Evolutionary conservation across 345 rosid genomes (phyloP).

Genomic region (Salix suchowensis): DNA sequence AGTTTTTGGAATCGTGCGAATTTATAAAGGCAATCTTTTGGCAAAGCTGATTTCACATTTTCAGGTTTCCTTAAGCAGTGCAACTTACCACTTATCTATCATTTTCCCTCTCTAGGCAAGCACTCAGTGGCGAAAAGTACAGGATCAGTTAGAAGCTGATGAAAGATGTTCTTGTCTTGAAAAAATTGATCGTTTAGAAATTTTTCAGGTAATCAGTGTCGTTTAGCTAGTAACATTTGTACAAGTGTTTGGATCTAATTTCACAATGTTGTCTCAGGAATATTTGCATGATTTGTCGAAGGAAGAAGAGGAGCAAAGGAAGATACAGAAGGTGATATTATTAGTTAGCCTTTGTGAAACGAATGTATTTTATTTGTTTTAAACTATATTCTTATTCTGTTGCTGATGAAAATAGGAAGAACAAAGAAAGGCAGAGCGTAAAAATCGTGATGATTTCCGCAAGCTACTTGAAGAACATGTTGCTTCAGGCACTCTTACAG

Average conservation of each 20-base stretch:
- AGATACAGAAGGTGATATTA: constrained; percentile 70
- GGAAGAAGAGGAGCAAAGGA: constrained; percentile 92
- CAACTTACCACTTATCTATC: constrained; percentile 14
- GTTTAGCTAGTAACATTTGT: neutral
- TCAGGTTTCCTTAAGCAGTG: constrained; percentile 6
- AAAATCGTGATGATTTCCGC: constrained; percentile 93
- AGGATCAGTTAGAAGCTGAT: constrained; percentile 83
- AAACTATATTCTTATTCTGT: constrained; percentile 6
- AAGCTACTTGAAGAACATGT: constrained; percentile 81
- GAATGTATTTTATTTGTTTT: neutral
- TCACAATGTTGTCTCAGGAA: constrained; percentile 49
- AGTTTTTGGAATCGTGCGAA: constrained; percentile 78
- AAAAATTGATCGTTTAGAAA: constrained; percentile 79
- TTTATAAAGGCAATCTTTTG: constrained; percentile 68
- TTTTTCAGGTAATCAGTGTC: constrained; percentile 64
- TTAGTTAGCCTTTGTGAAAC: constrained; percentile 1
- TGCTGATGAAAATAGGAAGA: constrained; percentile 61
- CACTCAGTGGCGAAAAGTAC: constrained; percentile 98
- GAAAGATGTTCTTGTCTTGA: constrained; percentile 89
- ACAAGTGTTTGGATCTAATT: constrained; percentile 21
- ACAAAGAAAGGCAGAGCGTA: constrained; percentile 79
- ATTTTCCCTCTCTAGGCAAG: constrained; percentile 45
- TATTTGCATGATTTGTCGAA: constrained; percentile 71
- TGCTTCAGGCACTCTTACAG: constrained; percentile 61
- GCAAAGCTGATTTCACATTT: neutral